Evolutionary conservation across 2,329 filamentous ascomycete species (phyloP), one percentile per base, ranked within the genome.

Genomic region (Fusarium sp.): DNA sequence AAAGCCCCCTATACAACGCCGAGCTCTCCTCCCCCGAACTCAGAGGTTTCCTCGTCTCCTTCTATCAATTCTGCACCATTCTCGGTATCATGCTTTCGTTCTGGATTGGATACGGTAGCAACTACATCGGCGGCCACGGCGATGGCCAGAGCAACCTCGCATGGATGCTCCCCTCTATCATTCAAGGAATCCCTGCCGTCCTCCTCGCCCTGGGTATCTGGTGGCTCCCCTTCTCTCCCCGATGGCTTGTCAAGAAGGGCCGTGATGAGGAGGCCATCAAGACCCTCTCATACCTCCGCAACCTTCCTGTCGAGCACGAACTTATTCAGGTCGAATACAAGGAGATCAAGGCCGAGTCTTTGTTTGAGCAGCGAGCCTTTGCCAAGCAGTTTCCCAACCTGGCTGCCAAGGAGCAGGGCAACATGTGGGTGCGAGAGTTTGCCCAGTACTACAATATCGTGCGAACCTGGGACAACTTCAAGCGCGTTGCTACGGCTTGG

Each of bases 341-440:
- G n/a, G 94, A 96, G 80, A 95, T 96, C 84, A 94, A 94, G 81
- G 93, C 93, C 0, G 92, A 95, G 80, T 91, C 90, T 0, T 81
- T 93, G 31, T 96, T 96, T 76, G 93, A 96, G 82, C 93, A 94
- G 82, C 89, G 91, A 36, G 90, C 90, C 1, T 86, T 92, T 11
- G 88, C 89, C 0, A 91, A 93, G 71, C 86, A 91, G 27, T 88
- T 87, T 65, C 86, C 86, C 2, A 82, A 84, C 13, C 68, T 74
- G 31, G 74, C 85, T 8, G 83, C 83, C 18, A 83, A 83, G 66
- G 80, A 84, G 65, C 80, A 82, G 65, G 81, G 82, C 38, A 88
- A 82, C 67, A 79, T 86, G 0, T 84, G 84, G 76, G 75, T 80
- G 14, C 75, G 84, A 25, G 84, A 89, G 75, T 80, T 88, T 57